These are phyloP conservation scores for Hypomyces perniciosus DNA, from an alignment of 2,329 filamentous ascomycete species.

Conservation along the genomic window DNA sequence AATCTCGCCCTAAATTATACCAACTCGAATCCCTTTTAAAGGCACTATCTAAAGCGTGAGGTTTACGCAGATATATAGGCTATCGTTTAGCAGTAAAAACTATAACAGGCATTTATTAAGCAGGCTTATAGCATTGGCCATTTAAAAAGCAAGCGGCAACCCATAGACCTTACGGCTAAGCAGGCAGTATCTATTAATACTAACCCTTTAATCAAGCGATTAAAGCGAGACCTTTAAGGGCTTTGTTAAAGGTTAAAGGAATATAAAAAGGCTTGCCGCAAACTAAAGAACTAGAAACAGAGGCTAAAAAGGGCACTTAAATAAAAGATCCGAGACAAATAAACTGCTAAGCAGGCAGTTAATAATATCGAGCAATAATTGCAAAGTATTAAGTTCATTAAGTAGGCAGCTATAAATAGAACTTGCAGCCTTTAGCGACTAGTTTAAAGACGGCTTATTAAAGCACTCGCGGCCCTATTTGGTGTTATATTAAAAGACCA, in stretches of 20 bases:
- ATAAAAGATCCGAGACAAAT: constrained; percentile 14
- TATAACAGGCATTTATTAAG: constrained; percentile 14
- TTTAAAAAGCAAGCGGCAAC: constrained; percentile 14
- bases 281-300: constrained; percentile 14
- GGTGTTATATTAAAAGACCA: constrained; percentile 10
- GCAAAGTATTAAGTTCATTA: constrained; percentile 14
- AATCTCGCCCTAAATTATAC: constrained; percentile 5
- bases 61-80: constrained; percentile 4
- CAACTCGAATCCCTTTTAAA: constrained; percentile 3
- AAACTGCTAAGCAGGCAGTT: constrained; percentile 15
- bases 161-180: constrained; percentile 14
- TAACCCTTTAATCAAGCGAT: constrained; percentile 9
- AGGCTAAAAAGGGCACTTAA: constrained; percentile 14
- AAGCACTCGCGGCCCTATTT: constrained; percentile 10
- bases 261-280: constrained; percentile 1
- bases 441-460: constrained; percentile 15
- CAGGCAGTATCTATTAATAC: constrained; percentile 13
- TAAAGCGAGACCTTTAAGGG: not conserved
- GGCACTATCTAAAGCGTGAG: constrained; percentile 8
- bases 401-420: constrained; percentile 2
- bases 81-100: constrained; percentile 6
- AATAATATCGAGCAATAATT: constrained; percentile 19
- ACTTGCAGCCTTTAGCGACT: constrained; percentile 8
- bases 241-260: constrained; percentile 4
- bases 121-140: constrained; percentile 16